Percentiles rank a stretch among this genome's conserved stretches.
phyloP scores from a whole-genome alignment of 495 filamentous ascomycete genomes.

The Penicillium chermesinum region DNA sequence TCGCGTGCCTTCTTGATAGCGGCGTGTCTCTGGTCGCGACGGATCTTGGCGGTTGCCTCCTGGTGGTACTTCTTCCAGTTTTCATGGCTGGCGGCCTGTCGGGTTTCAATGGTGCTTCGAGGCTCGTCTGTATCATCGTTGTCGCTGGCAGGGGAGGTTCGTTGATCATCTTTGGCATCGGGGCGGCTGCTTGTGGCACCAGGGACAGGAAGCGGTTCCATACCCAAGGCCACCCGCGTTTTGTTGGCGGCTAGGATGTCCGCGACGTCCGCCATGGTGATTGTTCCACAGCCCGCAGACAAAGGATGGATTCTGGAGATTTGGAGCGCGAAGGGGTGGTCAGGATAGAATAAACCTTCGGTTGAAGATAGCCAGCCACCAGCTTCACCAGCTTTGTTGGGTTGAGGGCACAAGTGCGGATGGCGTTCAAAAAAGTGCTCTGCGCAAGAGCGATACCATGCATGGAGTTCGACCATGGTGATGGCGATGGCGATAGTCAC shows the following conservation, averaged over 20 bases:
- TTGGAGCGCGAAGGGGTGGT: background rate
- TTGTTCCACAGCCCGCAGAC: background rate
- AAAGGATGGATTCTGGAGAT: background rate
- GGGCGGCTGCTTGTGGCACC: constrained; percentile 49
- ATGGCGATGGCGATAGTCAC: constrained; percentile 18
- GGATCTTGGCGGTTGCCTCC: constrained; percentile 60
- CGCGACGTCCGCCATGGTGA: constrained; percentile 68
- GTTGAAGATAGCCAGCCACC: background rate
- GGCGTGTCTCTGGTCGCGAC: constrained; percentile 68
- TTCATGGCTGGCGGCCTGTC: constrained; percentile 69
- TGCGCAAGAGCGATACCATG: no score
- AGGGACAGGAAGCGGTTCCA: constrained; percentile 84
- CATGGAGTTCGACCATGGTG: no score
- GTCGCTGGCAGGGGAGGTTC: constrained; percentile 38
- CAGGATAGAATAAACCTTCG: background rate
- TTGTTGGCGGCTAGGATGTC: constrained; percentile 94
- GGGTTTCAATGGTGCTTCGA: constrained; percentile 74
- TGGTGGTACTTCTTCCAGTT: constrained; percentile 66
- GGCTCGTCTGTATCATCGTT: constrained; percentile 64
- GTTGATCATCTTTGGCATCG: constrained; percentile 53
- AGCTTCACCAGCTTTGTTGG: no score
- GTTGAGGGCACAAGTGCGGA: no score
- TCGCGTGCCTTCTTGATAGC: constrained; percentile 88
- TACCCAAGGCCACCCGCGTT: constrained; percentile 79
- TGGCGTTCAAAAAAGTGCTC: no score